phyloP scores from a whole-genome alignment of 257 asterid genomes.

The Pogostemon cablin region DNA sequence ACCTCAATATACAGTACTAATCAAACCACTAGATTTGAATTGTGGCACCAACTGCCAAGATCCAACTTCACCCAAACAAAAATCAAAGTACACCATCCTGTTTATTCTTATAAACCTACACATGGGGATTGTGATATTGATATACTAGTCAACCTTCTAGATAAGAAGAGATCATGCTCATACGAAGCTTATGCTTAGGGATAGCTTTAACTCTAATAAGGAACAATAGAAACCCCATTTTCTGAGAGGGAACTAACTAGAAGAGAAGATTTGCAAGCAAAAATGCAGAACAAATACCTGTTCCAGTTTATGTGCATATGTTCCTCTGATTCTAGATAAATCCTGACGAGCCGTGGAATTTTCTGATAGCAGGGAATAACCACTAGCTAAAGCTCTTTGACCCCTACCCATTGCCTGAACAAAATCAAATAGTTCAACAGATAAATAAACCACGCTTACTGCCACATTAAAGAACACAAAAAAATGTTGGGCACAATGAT shows the following conservation, averaged over 20 bases:
- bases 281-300: conserved; percentile 48
- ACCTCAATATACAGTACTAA: neutral
- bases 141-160: neutral
- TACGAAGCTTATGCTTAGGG: conserved; percentile 1
- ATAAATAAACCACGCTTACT: conserved; percentile 23
- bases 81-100: conserved; percentile 8
- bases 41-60: neutral
- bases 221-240: conserved; percentile 19
- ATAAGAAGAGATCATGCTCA: conserved; percentile 9
- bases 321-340: conserved; percentile 43
- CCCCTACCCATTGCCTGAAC: conserved; percentile 43
- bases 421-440: conserved; percentile 25
- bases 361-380: conserved; percentile 45
- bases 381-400: conserved; percentile 39
- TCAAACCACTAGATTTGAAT: conserved; percentile 5
- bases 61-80: conserved; percentile 1
- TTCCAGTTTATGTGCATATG: conserved; percentile 50
- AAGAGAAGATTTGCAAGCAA: conserved; percentile 2
- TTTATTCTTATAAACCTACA: neutral
- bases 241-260: conserved; percentile 23
- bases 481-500: conserved; percentile 32
- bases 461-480: conserved; percentile 11
- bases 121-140: conserved; percentile 1
- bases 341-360: conserved; percentile 35
- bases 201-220: conserved; percentile 15